These are phyloP conservation scores for Colletotrichum gigasporum DNA, from an alignment of 2,329 filamentous ascomycete species.

Conservation along the genomic window DNA sequence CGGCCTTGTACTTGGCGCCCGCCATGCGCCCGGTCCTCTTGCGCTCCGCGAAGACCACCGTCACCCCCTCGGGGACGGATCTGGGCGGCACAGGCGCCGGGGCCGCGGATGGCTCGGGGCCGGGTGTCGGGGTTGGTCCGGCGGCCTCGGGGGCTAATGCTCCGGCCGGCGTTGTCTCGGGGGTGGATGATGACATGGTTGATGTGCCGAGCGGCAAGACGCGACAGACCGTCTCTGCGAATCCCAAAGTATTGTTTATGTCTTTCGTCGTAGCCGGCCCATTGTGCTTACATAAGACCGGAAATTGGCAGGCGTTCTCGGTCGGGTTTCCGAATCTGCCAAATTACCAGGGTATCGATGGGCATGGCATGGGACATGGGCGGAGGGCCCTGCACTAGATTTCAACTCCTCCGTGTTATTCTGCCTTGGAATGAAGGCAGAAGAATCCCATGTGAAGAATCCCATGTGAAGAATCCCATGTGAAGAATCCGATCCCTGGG, in stretches of 20 bases:
- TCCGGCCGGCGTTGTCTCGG: not conserved
- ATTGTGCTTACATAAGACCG: not conserved
- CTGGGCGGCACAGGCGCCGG: not conserved
- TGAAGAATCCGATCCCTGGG: too few relatives aligned
- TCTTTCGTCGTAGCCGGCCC: not conserved
- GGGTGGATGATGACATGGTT: not conserved
- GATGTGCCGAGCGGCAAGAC: too few relatives aligned
- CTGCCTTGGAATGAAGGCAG: too few relatives aligned
- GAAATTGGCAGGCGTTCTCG: not conserved
- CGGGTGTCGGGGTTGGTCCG: not conserved
- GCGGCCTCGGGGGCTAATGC: not conserved
- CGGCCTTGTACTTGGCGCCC: slow-evolving; percentile 10
- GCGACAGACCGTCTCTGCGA: not conserved
- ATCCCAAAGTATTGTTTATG: not conserved
- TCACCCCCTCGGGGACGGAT: not conserved
- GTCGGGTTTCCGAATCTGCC: not conserved
- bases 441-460: too few relatives aligned
- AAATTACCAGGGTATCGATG: not conserved
- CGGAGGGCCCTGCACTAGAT: too few relatives aligned
- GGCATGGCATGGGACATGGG: too few relatives aligned
- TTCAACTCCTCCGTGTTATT: too few relatives aligned
- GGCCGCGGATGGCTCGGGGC: not conserved
- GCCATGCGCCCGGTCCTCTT: not conserved
- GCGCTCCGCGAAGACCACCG: slow-evolving; percentile 6
- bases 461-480: too few relatives aligned